Conservation (phyloP, 106 monocot genomes). For the Ottelia alismoides region DNA sequence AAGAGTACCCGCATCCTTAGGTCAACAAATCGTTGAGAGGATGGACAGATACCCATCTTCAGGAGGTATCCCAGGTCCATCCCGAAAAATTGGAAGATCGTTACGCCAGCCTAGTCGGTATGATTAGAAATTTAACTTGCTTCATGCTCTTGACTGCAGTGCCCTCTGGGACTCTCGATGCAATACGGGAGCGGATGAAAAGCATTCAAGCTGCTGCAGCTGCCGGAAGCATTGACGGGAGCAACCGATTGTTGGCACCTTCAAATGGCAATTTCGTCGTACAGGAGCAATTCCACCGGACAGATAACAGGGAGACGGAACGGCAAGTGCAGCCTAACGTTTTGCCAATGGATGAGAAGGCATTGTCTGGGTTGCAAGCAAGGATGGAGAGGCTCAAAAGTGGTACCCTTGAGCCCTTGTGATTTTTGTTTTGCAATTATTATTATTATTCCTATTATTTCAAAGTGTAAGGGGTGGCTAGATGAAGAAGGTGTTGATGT, state of each 20-base stretch:
- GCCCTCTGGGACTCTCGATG: constrained; percentile 63
- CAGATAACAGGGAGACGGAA: constrained; percentile 19
- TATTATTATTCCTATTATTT: too few species aligned
- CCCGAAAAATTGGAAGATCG: too few species aligned
- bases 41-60: constrained; percentile 44
- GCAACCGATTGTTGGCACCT: constrained; percentile 24
- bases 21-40: constrained; percentile 23
- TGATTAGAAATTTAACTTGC: background rate
- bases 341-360: constrained; percentile 89
- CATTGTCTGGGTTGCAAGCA: constrained; percentile 87
- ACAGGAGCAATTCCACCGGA: constrained; percentile 5
- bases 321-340: constrained; percentile 18
- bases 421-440: too few species aligned
- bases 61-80: constrained; percentile 6
- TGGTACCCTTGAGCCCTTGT: constrained; percentile 70
- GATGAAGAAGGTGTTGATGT: too few species aligned
- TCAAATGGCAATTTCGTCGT: constrained; percentile 37
- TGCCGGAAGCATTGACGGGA: constrained; percentile 42
- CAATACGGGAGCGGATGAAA: constrained; percentile 95
- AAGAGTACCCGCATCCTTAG: constrained; percentile 21
- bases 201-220: constrained; percentile 88
- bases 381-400: constrained; percentile 97
- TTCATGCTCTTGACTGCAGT: constrained; percentile 12
- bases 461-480: too few species aligned
- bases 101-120: background rate